A percentile compares a stretch with the other conserved stretches of the same genome.
Evolutionary conservation across 2,329 filamentous ascomycete species (phyloP).

Genomic region (Ophiostoma ulmi): DNA sequence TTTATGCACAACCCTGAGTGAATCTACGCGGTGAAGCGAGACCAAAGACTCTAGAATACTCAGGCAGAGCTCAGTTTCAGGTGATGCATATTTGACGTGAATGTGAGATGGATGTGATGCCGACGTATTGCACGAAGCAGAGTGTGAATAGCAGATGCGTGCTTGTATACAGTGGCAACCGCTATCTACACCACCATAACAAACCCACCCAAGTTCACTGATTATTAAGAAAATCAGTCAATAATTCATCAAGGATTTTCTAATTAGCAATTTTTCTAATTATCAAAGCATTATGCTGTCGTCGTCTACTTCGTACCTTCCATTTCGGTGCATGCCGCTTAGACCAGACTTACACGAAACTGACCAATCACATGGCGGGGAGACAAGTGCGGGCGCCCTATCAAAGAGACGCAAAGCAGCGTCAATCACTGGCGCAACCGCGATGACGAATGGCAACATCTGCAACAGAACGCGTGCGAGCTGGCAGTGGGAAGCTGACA

Average conservation of each 20-base stretch:
- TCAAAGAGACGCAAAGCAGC: neutral
- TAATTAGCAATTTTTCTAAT: no score
- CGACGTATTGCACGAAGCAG: neutral
- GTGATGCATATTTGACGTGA: neutral
- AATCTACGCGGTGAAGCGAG: no score
- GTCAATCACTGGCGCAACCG: conserved; percentile 12
- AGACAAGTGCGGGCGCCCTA: neutral
- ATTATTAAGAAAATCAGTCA: neutral
- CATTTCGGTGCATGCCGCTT: neutral
- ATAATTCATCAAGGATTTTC: no score
- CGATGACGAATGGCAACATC: conserved; percentile 11
- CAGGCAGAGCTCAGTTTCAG: neutral
- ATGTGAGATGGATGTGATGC: neutral
- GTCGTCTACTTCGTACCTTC: neutral
- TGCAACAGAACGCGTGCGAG: conserved; percentile 2
- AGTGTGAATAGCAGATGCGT: neutral
- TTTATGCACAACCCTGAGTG: neutral
- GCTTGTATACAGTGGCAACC: no score
- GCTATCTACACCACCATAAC: neutral
- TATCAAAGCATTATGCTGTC: no score
- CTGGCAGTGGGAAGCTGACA: neutral
- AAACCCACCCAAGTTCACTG: neutral
- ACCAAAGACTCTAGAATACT: neutral
- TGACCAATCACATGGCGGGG: neutral
- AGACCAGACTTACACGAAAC: neutral